Evolutionary conservation across 2,329 filamentous ascomycete species (phyloP), one percentile per base, ranked within the genome.

Genomic region (Alternaria alternata): DNA sequence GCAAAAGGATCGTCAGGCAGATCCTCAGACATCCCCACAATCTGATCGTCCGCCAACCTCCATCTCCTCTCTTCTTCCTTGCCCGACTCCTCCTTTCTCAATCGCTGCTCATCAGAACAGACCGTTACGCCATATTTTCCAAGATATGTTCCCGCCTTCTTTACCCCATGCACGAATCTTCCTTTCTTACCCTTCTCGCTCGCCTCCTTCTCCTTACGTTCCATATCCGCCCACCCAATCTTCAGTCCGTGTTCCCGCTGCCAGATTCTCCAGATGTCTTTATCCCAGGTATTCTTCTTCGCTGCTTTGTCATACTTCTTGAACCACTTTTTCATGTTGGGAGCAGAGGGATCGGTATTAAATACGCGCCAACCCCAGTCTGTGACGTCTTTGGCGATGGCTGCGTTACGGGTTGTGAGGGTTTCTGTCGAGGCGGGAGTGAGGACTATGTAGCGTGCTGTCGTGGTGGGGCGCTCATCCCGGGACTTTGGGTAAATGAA

Each of bases 241-340:
- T 46, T 42, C 4, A 59, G 12, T 3, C 51, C 51, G 26, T 48
- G 41, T 20, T 62, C 55, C 4, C 55, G 22, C 46, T 62, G 55
- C 55, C 55, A 62, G 3, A 62, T 59, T 0, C 28, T 30, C 59
- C 59, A 62, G 1, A 59, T 16, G 36, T 59, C 59, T 1, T 52
- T 41, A 0, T 59, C 34, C 55, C 59, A 62, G 3, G 28, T 18
- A 5, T 38, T 39, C 4, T 42, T 18, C 14, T 12, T 41, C 2
- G 44, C 46, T 24, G 32, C 36, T 3, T 26, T 12, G 11, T 47
- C 5, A 3, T 62, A 62, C 11, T 26, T 18, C 0, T 20, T 22
- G 20, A 47, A 52, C 59, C 59, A 62, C 2, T 41, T 22, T 2
- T n/a, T 12, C 26, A 44, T 53, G 12, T 16, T 32, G n/a, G 41